Evolutionary conservation across 495 filamentous ascomycete species (phyloP).

Genomic region (Acidiella bohemica): DNA sequence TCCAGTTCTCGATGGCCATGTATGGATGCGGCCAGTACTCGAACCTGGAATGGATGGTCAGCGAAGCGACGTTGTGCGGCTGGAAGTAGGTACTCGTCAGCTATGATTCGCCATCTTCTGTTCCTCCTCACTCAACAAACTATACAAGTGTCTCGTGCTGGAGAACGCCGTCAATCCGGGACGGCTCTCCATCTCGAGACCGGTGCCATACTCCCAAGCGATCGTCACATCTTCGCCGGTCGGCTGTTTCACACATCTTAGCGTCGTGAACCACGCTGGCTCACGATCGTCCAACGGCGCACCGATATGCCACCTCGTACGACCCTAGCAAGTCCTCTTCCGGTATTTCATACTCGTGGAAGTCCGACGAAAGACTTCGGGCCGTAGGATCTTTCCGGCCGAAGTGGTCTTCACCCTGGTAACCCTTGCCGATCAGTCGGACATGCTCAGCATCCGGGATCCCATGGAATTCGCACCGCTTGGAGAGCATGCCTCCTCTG

Average conservation of each 20-base stretch:
- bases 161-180: conserved; percentile 2
- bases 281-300: conserved; percentile 33
- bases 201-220: not conserved
- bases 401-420: conserved; percentile 32
- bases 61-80: too few species aligned
- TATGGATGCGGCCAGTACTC: conserved; percentile 4
- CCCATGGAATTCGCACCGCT: conserved; percentile 27
- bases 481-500: conserved; percentile 17
- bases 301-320: conserved; percentile 33
- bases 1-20: conserved; percentile 6
- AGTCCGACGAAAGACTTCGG: conserved; percentile 28
- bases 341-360: conserved; percentile 22
- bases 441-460: conserved; percentile 35
- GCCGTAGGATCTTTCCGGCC: conserved; percentile 31
- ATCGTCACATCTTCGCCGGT: conserved; percentile 1
- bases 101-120: not conserved
- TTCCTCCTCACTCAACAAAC: not conserved
- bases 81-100: not conserved
- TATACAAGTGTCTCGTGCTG: conserved; percentile 1
- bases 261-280: conserved; percentile 32
- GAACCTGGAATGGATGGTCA: too few species aligned
- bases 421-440: conserved; percentile 33
- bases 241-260: conserved; percentile 27
- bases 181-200: not conserved
- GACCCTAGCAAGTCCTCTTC: conserved; percentile 20